Base-by-base conservation (phyloP, 2,329 filamentous ascomycete genomes). In the Colletotrichum theobromicola region DNA sequence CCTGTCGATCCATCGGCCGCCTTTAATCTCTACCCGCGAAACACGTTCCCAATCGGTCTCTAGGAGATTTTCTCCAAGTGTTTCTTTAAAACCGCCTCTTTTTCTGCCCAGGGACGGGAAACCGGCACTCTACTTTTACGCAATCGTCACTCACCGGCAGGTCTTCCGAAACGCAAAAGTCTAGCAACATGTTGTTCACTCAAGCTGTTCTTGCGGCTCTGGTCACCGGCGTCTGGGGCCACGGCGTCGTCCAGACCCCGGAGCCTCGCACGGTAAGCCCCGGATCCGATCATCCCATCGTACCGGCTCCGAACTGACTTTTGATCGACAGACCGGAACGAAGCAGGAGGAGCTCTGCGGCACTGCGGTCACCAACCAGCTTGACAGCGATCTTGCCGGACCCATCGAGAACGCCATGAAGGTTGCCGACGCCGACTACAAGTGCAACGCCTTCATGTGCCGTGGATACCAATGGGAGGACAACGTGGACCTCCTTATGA, bases 391-490 rank as follows among this genome's bases (percentile, higher is more conserved):
- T 78, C 72, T 58, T 26, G 75, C 80, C 12, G 79, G 80, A 8
- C 80, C 80, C 3, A 81, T 81, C 50, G 80, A 81, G 60, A 78
- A 81, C 58, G 79, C 79, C 21, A 65, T 81, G n/a, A 69, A 74
- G 5, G 64, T 75, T 3, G 78, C 72, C 24, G 78, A 80, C 42
- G 68, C 67, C 9, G 73, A 70, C 50, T 80, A 80, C 71, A 77
- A 79, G 16, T 81, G 80, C 75, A 77, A 81, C 30, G 73, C 76
- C 13, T 81, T 80, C 55, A 62, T 79, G 7, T 82, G 80, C 77
- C 80, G 80, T 12, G 80, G 81, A 0, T 81, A 81, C 57, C 80
- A 82, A 46, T 80, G 78, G 72, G 79, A 80, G 34, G 80, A 82
- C 60, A 82, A 82, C 66, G 57, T 55, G 18, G 78, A 78, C 21